Base-by-base conservation (phyloP, 2,329 filamentous ascomycete genomes). In the Verticillium nonalfalfae region DNA sequence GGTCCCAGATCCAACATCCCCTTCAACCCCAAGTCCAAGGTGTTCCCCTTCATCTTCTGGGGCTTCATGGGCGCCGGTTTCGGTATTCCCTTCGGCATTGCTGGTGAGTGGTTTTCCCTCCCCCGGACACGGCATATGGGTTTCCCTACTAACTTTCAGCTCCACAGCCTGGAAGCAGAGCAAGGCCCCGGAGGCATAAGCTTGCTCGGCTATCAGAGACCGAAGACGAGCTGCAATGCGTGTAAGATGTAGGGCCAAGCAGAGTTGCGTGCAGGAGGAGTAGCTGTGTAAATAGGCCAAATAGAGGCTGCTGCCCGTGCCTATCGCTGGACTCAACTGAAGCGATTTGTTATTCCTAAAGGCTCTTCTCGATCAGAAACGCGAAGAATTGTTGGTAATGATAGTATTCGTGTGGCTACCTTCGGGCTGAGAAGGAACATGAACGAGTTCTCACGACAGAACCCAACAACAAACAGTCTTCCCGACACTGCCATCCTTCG, bases 1-100 rank as follows among this genome's bases (percentile, higher is more conserved):
- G 95, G 94, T 68, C 91, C 94, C 73, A 90, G 92, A 79, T 89
- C 85, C 83, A 98, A 97, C 86, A 80, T 99, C 68, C 95, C 95
- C 68, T 99, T 99, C 88, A 96, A 99, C 85, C 90, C 95, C 69
- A 84, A 91, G 81, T 94, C 88, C 75, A 91, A 88, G 80, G 90
- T 84, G 81, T 99, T 99, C 77, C 85, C 81, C 68, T 65, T 91
- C 70, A 85, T 89, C 79, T 99, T 90, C 88, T 96, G 92, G 90
- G 75, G 75, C 66, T 95, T 90, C 82, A 74, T 76, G 71, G 74
- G 71, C 70, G 74, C 78, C 64, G 84, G 84, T 65, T 88, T 88
- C 77, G 73, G 79, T 69, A 71, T 81, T 61, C 87, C 87, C 68
- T 87, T 90, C 75, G 83, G 81, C 71, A 85, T 90, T 73, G 79